These are phyloP conservation scores for Hansenula lynferdii DNA, from an alignment of 1,139 yeast species.

Conservation along the genomic window DNA sequence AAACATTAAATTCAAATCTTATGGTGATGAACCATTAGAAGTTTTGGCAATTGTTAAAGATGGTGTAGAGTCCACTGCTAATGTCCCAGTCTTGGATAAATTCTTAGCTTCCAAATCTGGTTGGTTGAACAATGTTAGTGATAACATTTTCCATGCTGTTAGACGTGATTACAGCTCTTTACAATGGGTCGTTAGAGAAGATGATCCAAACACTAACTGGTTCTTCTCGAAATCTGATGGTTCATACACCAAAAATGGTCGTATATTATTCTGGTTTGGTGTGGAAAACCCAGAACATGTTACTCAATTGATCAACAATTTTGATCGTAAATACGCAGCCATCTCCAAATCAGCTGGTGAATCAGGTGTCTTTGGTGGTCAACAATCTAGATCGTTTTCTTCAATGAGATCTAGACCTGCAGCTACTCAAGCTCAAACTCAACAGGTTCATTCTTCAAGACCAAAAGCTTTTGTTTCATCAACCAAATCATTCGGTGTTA, in stretches of 20 bases:
- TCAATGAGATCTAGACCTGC: conserved; percentile 15
- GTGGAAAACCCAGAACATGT: conserved; percentile 59
- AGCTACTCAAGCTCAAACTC: conserved; percentile 4
- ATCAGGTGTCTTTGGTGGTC: conserved; percentile 37
- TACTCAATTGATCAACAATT: conserved; percentile 59
- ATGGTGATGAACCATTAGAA: conserved; percentile 95
- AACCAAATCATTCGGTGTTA: conserved; percentile 22
- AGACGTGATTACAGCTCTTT: conserved; percentile 67
- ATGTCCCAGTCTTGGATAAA: conserved; percentile 76
- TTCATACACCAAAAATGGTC: conserved; percentile 84
- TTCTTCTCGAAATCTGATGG: conserved; percentile 93
- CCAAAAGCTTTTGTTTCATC: conserved; percentile 11
- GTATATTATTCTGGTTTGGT: conserved; percentile 94
- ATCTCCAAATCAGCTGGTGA: conserved; percentile 23
- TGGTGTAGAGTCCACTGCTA: conserved; percentile 27
- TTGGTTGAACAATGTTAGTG: conserved; percentile 97
- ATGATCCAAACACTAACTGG: conserved; percentile 89
- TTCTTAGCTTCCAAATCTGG: conserved; percentile 86
- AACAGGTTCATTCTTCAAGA: conserved; percentile 7
- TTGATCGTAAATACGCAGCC: conserved; percentile 36
- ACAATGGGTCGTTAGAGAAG: conserved; percentile 89
- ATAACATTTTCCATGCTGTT: conserved; percentile 83
- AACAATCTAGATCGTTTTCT: conserved; percentile 29
- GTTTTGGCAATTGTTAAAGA: conserved; percentile 79
- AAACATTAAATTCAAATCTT: conserved; percentile 60